Evolutionary conservation across 106 monocot species (phyloP).

Genomic region (Dendrobium chrysotoxum): DNA sequence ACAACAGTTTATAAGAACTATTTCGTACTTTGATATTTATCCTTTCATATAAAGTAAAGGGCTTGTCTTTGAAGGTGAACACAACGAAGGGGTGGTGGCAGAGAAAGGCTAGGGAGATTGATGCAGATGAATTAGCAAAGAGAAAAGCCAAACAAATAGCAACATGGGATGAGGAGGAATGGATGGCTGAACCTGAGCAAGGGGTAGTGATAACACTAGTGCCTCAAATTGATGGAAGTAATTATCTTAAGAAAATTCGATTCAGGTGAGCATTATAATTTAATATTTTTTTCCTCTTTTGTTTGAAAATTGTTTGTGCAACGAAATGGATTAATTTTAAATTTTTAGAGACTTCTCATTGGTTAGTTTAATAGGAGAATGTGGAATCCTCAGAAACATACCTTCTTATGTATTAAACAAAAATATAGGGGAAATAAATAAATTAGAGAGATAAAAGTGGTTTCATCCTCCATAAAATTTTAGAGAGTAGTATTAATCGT

Average conservation of each 20-base stretch:
- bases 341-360: too few species aligned
- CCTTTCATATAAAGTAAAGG: slow-evolving; percentile 15
- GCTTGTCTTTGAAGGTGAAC: slow-evolving; percentile 19
- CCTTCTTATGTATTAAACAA: too few species aligned
- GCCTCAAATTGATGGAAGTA: slow-evolving; percentile 22
- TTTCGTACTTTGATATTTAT: not conserved
- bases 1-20: not conserved
- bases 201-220: slow-evolving; percentile 42
- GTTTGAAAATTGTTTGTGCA: too few species aligned
- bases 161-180: slow-evolving; percentile 23
- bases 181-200: slow-evolving; percentile 47
- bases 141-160: not conserved
- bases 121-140: not conserved
- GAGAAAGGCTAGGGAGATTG: not conserved
- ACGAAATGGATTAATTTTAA: too few species aligned
- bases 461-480: too few species aligned
- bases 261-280: slow-evolving; percentile 29
- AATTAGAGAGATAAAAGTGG: too few species aligned
- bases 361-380: too few species aligned
- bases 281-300: not conserved
- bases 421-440: too few species aligned
- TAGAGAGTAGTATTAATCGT: too few species aligned
- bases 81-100: not conserved
- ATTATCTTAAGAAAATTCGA: slow-evolving; percentile 32
- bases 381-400: too few species aligned